Base-by-base conservation (phyloP, 108 stramenopile genomes). In the Nitzschia sp. region DNA sequence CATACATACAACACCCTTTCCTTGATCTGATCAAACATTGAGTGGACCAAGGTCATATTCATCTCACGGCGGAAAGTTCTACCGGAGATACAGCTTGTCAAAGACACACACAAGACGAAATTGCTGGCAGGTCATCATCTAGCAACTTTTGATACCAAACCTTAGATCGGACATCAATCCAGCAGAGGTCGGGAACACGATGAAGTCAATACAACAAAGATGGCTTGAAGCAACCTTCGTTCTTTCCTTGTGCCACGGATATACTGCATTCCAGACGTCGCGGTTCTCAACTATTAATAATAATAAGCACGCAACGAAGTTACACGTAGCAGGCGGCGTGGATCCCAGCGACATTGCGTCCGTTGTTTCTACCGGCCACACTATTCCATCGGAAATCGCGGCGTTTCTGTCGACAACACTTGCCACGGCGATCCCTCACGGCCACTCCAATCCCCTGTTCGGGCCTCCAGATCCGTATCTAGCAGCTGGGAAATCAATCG, bases 391-490 rank as follows among this genome's bases (percentile, higher is more conserved):
- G 13, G 48, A 50, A 21, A 5, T 50, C 4, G 9, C 48, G 13
- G 48, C 48, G 4, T 50, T 50, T 22, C 48, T 50, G 19, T 50
- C 48, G 4, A 50, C 48, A 21, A 21, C 48, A 50, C 48, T 50
- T 21, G 8, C 48, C 4, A 11, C 19, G 8, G 48, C 48, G 5
- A 21, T 21, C 4, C 19, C 48, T 19, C 38, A 41, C 13, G 48
- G 9, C 13, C 48, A 50, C 19, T 50, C 48, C 9, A 50, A 50
- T n/a, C 48, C 48, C 48, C 13, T 50, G 25, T 79, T 68, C 29
- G 72, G 72, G 35, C 68, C 79, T 5, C 79, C 79, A 2, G 79
- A 80, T 74, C 73, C 68, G 32, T 71, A 71, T 54, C 28, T 80
- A 23, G 22, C 32, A 21, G 67, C 71, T 21, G 73, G 73, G 33